These are phyloP conservation scores for Endothia cerciana DNA, from an alignment of 2,329 filamentous ascomycete genomes.

Conservation along the genomic window DNA sequence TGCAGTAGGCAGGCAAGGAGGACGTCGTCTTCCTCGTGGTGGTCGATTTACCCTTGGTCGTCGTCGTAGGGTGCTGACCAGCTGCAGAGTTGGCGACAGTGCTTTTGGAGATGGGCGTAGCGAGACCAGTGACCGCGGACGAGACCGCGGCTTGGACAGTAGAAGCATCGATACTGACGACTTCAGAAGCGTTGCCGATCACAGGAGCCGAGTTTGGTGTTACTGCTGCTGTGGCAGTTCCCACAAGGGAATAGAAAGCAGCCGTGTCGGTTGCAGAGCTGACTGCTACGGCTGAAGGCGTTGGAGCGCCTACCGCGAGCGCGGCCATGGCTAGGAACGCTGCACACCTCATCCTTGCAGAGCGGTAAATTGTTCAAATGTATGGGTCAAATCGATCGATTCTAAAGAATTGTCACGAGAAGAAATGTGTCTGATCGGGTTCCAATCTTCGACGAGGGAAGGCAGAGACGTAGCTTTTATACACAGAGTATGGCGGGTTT, in stretches of 20 bases:
- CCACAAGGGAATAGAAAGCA: conserved; percentile 5
- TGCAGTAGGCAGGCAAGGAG: not conserved
- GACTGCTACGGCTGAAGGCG: not conserved
- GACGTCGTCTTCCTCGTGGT: not conserved
- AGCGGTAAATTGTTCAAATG: not conserved
- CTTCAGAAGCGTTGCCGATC: not conserved
- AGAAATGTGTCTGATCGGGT: not conserved
- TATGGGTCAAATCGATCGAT: not conserved
- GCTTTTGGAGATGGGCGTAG: not conserved
- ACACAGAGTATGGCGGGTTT: no score
- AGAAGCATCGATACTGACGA: not conserved
- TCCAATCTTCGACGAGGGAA: not conserved
- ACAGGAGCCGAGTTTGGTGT: not conserved
- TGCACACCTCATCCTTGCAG: conserved; percentile 38
- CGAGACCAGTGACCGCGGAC: not conserved
- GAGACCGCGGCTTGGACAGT: not conserved
- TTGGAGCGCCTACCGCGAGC: not conserved
- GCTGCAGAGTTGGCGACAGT: not conserved
- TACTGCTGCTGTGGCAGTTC: not conserved
- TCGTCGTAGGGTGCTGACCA: not conserved
- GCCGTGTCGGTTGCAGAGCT: not conserved
- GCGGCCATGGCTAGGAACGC: not conserved
- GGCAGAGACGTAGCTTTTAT: not conserved
- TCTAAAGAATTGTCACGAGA: not conserved
- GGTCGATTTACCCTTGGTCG: not conserved